These are phyloP conservation scores for Amanita exitialis DNA, from an alignment of 768 basidiomycete genomes.

Conservation along the genomic window DNA sequence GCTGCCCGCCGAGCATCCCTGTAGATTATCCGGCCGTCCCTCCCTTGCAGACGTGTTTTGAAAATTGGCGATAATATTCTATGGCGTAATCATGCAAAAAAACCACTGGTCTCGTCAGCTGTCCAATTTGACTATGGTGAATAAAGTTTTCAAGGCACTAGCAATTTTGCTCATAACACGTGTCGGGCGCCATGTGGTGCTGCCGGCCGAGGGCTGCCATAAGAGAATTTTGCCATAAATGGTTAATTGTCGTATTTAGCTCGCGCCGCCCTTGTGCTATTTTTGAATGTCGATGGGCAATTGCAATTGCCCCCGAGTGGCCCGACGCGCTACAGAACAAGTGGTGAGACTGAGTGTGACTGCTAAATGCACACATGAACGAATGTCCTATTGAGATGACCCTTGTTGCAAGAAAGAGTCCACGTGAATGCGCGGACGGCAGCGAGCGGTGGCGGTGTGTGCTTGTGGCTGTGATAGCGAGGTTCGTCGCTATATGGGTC, in stretches of 20 bases:
- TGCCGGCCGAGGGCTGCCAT: not conserved
- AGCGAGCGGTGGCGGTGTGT: not conserved
- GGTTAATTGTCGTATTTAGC: not conserved
- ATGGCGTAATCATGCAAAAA: not conserved
- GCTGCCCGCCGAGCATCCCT: not conserved
- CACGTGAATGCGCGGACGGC: too few relatives aligned
- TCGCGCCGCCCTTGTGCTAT: not conserved
- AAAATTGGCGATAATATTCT: not conserved
- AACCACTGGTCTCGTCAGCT: not conserved
- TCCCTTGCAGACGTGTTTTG: not conserved
- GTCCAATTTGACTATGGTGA: not conserved
- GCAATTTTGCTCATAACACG: not conserved
- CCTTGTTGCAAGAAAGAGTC: too few relatives aligned
- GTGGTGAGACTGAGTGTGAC: not conserved
- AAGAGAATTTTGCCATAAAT: not conserved
- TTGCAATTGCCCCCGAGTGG: not conserved
- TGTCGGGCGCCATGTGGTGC: not conserved
- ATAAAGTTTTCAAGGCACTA: conserved; percentile 4
- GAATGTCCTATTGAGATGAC: not conserved
- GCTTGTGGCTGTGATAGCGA: not conserved
- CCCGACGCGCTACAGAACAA: too few relatives aligned
- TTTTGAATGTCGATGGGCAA: not conserved
- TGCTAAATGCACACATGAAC: not conserved
- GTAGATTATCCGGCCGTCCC: not conserved
- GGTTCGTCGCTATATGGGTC: too few relatives aligned